A percentile compares a stretch with the other conserved stretches of the same genome.
phyloP scores from a whole-genome alignment of 2,329 filamentous ascomycete genomes.

The Hypocrella siamensis region DNA sequence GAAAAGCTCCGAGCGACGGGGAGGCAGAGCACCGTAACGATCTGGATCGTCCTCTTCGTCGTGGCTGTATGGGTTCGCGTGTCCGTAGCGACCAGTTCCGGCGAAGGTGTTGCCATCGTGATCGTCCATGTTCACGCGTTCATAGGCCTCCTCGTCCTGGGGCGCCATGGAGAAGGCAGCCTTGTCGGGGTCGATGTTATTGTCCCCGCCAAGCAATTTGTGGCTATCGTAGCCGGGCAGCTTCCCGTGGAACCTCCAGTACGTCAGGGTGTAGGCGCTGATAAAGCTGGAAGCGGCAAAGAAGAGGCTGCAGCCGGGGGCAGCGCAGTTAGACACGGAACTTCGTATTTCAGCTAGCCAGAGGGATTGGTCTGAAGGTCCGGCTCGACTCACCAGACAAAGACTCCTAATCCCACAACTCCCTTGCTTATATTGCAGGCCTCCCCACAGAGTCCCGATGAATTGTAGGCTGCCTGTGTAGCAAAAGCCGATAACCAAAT shows the following conservation, averaged over 20 bases:
- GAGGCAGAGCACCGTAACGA: slow-evolving; percentile 22
- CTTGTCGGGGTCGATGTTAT: slow-evolving; percentile 52
- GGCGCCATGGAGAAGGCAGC: slow-evolving; percentile 52
- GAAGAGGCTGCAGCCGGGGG: slow-evolving; percentile 27
- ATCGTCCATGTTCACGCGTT: slow-evolving; percentile 42
- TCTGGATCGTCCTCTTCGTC: slow-evolving; percentile 22
- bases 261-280: slow-evolving; percentile 43
- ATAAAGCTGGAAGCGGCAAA: slow-evolving; percentile 37
- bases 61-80: slow-evolving; percentile 20
- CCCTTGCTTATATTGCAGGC: slow-evolving; percentile 46
- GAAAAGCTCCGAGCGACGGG: slow-evolving; percentile 26
- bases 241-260: slow-evolving; percentile 44
- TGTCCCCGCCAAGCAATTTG: slow-evolving; percentile 21
- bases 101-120: slow-evolving; percentile 25
- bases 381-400: slow-evolving; percentile 37
- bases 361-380: too few species aligned
- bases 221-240: slow-evolving; percentile 45
- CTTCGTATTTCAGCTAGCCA: too few species aligned
- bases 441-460: slow-evolving; percentile 34
- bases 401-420: slow-evolving; percentile 45
- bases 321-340: background rate
- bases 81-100: slow-evolving; percentile 18
- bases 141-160: slow-evolving; percentile 51
- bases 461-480: slow-evolving; percentile 49
- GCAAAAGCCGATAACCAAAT: slow-evolving; percentile 54